These are phyloP conservation scores for Amoebophrya sp. DNA, from an alignment of 169 alveolate species.

Conservation along the genomic window DNA sequence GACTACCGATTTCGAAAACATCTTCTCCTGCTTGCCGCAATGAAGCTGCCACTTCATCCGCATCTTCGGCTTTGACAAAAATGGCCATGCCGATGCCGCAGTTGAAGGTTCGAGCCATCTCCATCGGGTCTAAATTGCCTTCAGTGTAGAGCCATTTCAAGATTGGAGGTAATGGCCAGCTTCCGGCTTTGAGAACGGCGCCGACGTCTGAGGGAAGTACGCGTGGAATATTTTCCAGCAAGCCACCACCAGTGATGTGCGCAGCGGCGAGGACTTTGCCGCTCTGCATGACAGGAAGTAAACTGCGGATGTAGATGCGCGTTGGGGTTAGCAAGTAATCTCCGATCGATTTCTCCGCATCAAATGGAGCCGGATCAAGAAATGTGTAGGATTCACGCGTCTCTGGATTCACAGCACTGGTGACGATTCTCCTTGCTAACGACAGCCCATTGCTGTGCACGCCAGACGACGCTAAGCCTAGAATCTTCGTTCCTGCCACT, in stretches of 20 bases:
- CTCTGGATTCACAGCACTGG: background rate
- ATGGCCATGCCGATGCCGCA: constrained; percentile 30
- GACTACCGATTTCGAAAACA: background rate
- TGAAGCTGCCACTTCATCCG: background rate
- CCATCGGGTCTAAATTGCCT: constrained; percentile 15
- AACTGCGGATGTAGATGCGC: background rate
- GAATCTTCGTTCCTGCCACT: background rate
- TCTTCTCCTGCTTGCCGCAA: background rate
- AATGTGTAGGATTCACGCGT: background rate
- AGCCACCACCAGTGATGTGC: constrained; percentile 34
- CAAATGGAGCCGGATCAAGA: constrained; percentile 21
- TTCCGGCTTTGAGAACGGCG: background rate
- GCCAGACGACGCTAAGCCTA: constrained; percentile 27
- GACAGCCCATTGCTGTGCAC: constrained; percentile 11
- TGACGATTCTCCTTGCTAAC: background rate
- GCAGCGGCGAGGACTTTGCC: constrained; percentile 3
- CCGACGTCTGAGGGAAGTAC: background rate
- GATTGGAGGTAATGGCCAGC: background rate
- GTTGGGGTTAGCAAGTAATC: constrained; percentile 20
- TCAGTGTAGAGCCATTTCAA: background rate
- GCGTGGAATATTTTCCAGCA: constrained; percentile 24
- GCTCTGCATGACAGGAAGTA: background rate
- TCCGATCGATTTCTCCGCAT: background rate
- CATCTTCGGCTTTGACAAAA: background rate
- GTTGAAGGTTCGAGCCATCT: constrained; percentile 20